Percentiles rank a stretch among this genome's conserved stretches.
Conservation (phyloP, 257 asterid genomes). For the Apocynum venetum region DNA sequence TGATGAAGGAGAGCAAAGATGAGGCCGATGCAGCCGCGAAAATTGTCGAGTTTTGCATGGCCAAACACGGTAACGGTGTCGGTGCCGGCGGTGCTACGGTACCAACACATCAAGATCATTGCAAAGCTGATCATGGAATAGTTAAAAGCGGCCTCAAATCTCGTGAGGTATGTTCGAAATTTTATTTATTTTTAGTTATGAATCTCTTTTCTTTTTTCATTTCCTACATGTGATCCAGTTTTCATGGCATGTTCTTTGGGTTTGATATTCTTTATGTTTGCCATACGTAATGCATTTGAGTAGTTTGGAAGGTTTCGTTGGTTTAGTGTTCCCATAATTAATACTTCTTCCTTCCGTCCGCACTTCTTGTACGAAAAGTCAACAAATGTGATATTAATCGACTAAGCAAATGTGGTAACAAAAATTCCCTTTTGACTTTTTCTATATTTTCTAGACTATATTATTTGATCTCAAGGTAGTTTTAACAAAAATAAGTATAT, state of each 20-base stretch:
- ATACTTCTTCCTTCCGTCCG: no score
- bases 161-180: slow-evolving; percentile 49
- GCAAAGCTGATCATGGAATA: slow-evolving; percentile 21
- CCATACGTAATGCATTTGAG: neutral
- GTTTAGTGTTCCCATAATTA: neutral
- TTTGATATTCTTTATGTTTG: neutral
- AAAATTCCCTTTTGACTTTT: no score
- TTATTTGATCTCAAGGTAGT: no score
- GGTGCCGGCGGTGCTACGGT: slow-evolving; percentile 2
- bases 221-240: slow-evolving; percentile 19
- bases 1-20: slow-evolving; percentile 69
- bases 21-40: slow-evolving; percentile 61
- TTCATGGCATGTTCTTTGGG: slow-evolving; percentile 23
- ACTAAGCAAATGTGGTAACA: no score
- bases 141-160: slow-evolving; percentile 34
- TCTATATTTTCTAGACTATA: no score
- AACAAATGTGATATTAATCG: no score
- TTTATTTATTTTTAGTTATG: no score
- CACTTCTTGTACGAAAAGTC: no score
- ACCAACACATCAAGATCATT: slow-evolving; percentile 3
- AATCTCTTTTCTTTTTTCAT: neutral
- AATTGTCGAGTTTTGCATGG: slow-evolving; percentile 52
- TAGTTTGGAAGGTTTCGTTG: neutral
- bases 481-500: no score
- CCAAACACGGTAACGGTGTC: slow-evolving; percentile 12